Percentiles rank a stretch among this genome's conserved stretches.
Evolutionary conservation across 163 green algal species (phyloP).

Genomic region (Scenedesmus sp.): DNA sequence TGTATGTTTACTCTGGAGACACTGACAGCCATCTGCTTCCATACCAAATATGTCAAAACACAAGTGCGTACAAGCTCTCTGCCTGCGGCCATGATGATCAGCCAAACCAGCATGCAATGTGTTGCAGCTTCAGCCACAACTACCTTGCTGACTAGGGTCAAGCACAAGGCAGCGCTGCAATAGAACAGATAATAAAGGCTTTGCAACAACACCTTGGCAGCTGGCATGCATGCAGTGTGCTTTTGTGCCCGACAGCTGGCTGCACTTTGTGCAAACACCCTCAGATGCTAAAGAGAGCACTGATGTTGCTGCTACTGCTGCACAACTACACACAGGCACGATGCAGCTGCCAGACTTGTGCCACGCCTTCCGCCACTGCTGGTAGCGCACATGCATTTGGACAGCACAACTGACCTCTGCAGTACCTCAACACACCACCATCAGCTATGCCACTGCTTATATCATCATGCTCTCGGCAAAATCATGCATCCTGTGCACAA

Average conservation of each 20-base stretch:
- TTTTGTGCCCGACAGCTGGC: background rate
- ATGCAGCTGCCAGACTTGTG: background rate
- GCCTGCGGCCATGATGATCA: background rate
- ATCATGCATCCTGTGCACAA: background rate
- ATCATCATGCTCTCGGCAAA: background rate
- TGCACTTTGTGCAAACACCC: background rate
- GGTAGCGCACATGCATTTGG: background rate
- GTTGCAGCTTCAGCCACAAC: background rate
- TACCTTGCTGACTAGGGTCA: constrained; percentile 3
- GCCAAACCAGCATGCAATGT: background rate
- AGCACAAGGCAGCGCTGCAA: background rate
- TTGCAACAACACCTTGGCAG: background rate
- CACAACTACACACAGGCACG: background rate
- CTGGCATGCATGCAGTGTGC: background rate
- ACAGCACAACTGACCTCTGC: background rate
- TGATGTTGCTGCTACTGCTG: background rate
- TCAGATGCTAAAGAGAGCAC: background rate
- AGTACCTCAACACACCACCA: background rate
- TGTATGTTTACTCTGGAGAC: background rate
- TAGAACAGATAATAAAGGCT: background rate
- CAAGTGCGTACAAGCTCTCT: background rate
- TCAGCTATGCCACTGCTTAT: background rate
- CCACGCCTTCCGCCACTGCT: background rate
- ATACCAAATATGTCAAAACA: background rate
- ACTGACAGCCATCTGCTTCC: background rate